phyloP scores from a whole-genome alignment of 2,329 filamentous ascomycete genomes.

The Thielaviopsis punctulata region DNA sequence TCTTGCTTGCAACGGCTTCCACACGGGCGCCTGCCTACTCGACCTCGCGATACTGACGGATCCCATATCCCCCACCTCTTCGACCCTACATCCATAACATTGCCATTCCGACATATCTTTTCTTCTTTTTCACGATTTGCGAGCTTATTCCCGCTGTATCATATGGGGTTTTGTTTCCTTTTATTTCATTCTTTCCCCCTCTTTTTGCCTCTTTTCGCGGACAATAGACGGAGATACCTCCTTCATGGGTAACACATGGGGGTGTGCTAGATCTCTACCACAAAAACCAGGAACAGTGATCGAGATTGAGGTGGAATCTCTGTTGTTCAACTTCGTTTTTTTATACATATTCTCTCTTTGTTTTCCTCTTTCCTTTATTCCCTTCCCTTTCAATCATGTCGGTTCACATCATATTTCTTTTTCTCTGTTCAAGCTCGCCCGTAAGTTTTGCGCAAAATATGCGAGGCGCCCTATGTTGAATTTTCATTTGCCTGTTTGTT shows the following conservation, averaged over 20 bases:
- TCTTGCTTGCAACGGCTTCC: neutral
- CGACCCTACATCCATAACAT: neutral
- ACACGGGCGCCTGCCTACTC: neutral
- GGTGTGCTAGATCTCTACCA: neutral
- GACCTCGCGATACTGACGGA: neutral
- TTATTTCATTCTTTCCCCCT: neutral
- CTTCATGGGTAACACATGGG: neutral
- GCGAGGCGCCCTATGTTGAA: neutral
- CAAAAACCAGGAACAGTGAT: neutral
- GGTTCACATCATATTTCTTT: neutral
- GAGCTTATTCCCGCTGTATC: neutral
- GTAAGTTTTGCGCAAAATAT: neutral
- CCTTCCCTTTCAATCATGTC: neutral
- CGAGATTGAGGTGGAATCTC: neutral
- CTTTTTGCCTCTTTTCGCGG: neutral
- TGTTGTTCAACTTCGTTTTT: neutral
- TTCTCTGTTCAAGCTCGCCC: neutral
- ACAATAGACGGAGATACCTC: neutral
- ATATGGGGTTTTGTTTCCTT: neutral
- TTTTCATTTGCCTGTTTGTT: neutral
- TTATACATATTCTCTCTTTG: neutral
- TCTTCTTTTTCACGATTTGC: neutral
- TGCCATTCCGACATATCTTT: neutral
- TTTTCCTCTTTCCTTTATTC: neutral
- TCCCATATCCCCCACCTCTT: neutral